Base-by-base conservation (phyloP, 805 yeast genomes). In the Hanseniaspora guilliermondii region DNA sequence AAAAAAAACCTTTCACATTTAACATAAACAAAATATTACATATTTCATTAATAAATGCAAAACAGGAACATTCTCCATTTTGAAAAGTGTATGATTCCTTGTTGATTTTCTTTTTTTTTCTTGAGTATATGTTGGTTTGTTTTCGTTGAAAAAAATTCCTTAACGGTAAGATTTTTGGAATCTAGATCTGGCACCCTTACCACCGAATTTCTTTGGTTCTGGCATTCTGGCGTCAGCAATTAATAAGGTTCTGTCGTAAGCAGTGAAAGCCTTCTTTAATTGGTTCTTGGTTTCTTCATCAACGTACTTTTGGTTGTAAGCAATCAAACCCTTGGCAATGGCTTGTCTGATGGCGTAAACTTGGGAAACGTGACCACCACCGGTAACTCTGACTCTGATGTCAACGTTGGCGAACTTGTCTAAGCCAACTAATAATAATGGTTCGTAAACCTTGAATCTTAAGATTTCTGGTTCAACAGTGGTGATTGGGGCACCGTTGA, bases 141-240 rank as follows among this genome's bases (percentile, higher is more conserved):
- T 24, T 41, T 19, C 17, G 24, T 24, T 41, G 32, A 25, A 25
- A n/a, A n/a, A n/a, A 25, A 53, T 45, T 59, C 57, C 63, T 79
- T 91, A 93, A 89, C 98, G 98, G 93, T 93, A 93, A 76, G 98
- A 93, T 78, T 93, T 93, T 84, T 93, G 98, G 97, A 87, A 91
- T 82, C 97, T 91, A 74, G 98, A 93, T 82, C 98, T 93, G 80
- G 98, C 98, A 87, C 98, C 98, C 78, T 95, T 95, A 83, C 98
- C 98, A 83, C 98, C 98, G 82, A 93, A 93, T 83, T 93, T 93
- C 97, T 93, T 93, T 84, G 98, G 98, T 83, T 93, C 98, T 85
- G 89, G 84, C 85, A 95, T 91, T 86, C 98, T 88, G 70, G 97
- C 80, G 77, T 93, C 98, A 70, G 98, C 97, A 76, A 93, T 93